Percentiles rank a stretch among this genome's conserved stretches.
phyloP scores from a whole-genome alignment of 2,329 filamentous ascomycete genomes.

The Dissoconium aciculare region DNA sequence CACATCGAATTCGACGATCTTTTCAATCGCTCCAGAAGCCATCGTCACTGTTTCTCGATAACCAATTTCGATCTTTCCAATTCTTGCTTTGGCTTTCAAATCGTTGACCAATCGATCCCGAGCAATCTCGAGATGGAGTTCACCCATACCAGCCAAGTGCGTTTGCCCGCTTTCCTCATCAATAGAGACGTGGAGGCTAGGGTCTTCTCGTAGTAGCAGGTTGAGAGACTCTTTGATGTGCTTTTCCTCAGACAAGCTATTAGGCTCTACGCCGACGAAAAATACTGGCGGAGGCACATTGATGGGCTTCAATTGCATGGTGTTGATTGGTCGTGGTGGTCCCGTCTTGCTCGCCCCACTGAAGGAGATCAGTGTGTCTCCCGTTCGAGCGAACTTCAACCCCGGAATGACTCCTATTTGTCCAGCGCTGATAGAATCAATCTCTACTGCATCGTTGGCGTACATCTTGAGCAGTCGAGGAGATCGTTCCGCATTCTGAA shows the following conservation, averaged over 20 bases:
- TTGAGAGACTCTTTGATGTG: slow-evolving; percentile 61
- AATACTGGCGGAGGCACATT: slow-evolving; percentile 87
- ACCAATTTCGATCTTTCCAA: slow-evolving; percentile 86
- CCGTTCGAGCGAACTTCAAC: slow-evolving; percentile 79
- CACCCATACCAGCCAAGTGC: slow-evolving; percentile 88
- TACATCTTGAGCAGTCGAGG: slow-evolving; percentile 79
- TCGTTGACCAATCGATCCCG: slow-evolving; percentile 75
- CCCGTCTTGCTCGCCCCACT: slow-evolving; percentile 45
- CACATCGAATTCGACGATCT: slow-evolving; percentile 62
- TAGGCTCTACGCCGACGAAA: slow-evolving; percentile 80
- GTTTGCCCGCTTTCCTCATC: slow-evolving; percentile 90
- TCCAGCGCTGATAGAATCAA: slow-evolving; percentile 63
- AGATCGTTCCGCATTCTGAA: slow-evolving; percentile 63
- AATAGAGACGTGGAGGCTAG: slow-evolving; percentile 68
- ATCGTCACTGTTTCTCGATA: slow-evolving; percentile 70
- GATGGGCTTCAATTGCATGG: slow-evolving; percentile 72
- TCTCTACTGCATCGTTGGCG: slow-evolving; percentile 71
- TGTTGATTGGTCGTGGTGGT: slow-evolving; percentile 53
- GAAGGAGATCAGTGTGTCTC: slow-evolving; percentile 76
- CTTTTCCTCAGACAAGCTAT: slow-evolving; percentile 65
- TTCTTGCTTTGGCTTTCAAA: slow-evolving; percentile 70
- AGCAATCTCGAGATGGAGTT: slow-evolving; percentile 87
- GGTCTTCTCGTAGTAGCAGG: slow-evolving; percentile 77
- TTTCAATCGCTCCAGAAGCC: slow-evolving; percentile 41
- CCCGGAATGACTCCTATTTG: slow-evolving; percentile 91